Conservation (phyloP, 352 stramenopile genomes). For the Globisporangium carolinianum region DNA sequence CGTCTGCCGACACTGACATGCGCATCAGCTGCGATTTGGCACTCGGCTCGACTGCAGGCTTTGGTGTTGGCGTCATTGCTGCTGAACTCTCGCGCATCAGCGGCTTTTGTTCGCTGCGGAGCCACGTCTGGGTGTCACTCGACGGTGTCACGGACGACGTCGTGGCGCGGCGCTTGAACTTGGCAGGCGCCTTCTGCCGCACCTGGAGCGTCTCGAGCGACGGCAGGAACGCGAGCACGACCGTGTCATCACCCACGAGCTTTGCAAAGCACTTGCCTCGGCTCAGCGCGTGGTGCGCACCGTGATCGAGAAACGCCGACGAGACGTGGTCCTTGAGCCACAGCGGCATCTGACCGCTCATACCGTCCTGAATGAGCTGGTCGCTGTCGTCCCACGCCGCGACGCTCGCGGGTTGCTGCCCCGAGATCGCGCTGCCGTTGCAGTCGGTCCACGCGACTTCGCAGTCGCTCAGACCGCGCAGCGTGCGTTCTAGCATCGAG, state of each 20-base stretch:
- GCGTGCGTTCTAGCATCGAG: conserved; percentile 79
- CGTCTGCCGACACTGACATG: conserved; percentile 74
- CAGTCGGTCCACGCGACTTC: conserved; percentile 83
- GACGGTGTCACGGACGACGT: conserved; percentile 4
- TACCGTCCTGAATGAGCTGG: conserved; percentile 32
- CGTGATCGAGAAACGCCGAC: conserved; percentile 34
- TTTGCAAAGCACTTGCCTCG: conserved; percentile 86
- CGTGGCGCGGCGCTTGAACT: conserved; percentile 3
- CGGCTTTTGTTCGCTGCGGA: conserved; percentile 2
- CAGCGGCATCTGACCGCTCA: conserved; percentile 55
- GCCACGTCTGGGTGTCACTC: conserved; percentile 1
- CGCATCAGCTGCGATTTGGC: conserved; percentile 30
- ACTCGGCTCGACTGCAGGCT: conserved; percentile 9
- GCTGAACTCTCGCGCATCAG: conserved; percentile 1
- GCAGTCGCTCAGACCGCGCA: conserved; percentile 73
- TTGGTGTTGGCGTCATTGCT: not conserved
- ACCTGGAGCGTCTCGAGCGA: conserved; percentile 50
- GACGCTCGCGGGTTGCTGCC: conserved; percentile 1
- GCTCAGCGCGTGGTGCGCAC: conserved; percentile 32
- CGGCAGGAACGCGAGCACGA: conserved; percentile 77
- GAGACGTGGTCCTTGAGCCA: conserved; percentile 57
- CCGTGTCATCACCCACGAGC: conserved; percentile 54
- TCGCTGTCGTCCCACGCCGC: conserved; percentile 24
- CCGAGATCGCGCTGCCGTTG: conserved; percentile 32
- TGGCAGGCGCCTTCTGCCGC: conserved; percentile 20